Conservation (phyloP, 345 rosid genomes). For the Eucalyptus viminalis region DNA sequence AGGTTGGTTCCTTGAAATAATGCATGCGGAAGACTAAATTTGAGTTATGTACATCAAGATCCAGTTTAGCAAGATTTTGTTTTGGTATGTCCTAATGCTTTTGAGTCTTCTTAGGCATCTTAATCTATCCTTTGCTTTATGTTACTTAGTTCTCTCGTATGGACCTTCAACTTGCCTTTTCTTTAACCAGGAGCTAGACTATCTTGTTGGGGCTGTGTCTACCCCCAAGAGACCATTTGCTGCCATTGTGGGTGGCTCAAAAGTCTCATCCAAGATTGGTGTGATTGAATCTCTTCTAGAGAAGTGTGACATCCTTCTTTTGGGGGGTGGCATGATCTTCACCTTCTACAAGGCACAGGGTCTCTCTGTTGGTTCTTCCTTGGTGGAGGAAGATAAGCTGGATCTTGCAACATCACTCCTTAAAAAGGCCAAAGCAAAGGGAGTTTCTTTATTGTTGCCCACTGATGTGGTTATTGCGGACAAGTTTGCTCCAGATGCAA, state of each 20-base stretch:
- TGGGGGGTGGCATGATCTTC: slow-evolving; percentile 95
- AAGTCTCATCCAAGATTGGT: slow-evolving; percentile 93
- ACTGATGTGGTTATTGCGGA: slow-evolving; percentile 80
- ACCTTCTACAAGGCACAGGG: slow-evolving; percentile 34
- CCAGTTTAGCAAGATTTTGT: background rate
- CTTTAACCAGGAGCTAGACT: slow-evolving; percentile 66
- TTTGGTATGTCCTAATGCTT: background rate
- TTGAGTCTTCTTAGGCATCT: background rate
- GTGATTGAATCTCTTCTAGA: slow-evolving; percentile 81
- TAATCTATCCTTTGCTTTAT: background rate
- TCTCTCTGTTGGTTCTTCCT: slow-evolving; percentile 65
- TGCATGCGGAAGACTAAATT: background rate
- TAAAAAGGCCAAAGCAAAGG: slow-evolving; percentile 72
- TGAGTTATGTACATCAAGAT: background rate
- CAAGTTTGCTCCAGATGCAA: slow-evolving; percentile 86
- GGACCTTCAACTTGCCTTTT: background rate
- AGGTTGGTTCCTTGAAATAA: background rate
- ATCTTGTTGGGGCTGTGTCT: slow-evolving; percentile 88
- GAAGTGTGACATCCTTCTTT: slow-evolving; percentile 55
- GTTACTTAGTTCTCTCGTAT: background rate
- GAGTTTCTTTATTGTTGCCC: slow-evolving; percentile 69
- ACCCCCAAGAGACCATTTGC: slow-evolving; percentile 94
- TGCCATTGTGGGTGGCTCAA: slow-evolving; percentile 93
- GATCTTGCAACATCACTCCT: slow-evolving; percentile 54
- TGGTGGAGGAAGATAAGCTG: slow-evolving; percentile 49